A percentile compares a stretch with the other conserved stretches of the same genome.
Evolutionary conservation across 225 moss, liverwort and hornwort genomes (phyloP).

Genomic region (Polytrichum formosum): DNA sequence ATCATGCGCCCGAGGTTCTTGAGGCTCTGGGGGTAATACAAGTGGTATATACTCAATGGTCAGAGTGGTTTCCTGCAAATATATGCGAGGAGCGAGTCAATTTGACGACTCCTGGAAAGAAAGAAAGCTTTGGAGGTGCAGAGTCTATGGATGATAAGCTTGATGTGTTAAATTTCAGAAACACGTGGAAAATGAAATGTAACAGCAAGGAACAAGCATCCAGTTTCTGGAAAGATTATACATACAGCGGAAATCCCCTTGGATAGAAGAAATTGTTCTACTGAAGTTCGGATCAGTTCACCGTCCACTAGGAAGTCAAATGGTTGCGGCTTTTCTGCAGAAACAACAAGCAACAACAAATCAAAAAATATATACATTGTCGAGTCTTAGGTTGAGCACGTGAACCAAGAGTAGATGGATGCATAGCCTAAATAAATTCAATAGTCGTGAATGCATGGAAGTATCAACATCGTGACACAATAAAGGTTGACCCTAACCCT

Average conservation of each 20-base stretch:
- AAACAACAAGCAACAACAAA: not conserved
- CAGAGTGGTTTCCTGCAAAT: constrained; percentile 65
- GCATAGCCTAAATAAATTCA: too few relatives aligned
- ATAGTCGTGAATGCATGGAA: too few relatives aligned
- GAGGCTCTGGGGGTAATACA: constrained; percentile 64
- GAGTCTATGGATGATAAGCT: too few relatives aligned
- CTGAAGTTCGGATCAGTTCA: constrained; percentile 72
- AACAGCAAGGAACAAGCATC: too few relatives aligned
- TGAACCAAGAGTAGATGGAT: too few relatives aligned
- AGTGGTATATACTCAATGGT: constrained; percentile 87
- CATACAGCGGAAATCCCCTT: constrained; percentile 84
- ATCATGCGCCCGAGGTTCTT: constrained; percentile 65
- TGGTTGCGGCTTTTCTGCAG: constrained; percentile 76
- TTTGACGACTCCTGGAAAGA: not conserved
- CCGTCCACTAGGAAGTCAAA: constrained; percentile 90
- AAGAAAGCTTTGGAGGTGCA: not conserved
- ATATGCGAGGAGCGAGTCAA: not conserved
- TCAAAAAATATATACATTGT: too few relatives aligned
- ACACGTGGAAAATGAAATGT: too few relatives aligned
- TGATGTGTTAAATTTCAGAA: too few relatives aligned
- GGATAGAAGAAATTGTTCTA: constrained; percentile 62
- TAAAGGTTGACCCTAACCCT: too few relatives aligned
- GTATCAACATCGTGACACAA: too few relatives aligned
- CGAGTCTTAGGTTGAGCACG: too few relatives aligned
- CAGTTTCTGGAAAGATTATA: not conserved